phyloP scores from a whole-genome alignment of 768 basidiomycete genomes.

The Russula griseocarnosa region DNA sequence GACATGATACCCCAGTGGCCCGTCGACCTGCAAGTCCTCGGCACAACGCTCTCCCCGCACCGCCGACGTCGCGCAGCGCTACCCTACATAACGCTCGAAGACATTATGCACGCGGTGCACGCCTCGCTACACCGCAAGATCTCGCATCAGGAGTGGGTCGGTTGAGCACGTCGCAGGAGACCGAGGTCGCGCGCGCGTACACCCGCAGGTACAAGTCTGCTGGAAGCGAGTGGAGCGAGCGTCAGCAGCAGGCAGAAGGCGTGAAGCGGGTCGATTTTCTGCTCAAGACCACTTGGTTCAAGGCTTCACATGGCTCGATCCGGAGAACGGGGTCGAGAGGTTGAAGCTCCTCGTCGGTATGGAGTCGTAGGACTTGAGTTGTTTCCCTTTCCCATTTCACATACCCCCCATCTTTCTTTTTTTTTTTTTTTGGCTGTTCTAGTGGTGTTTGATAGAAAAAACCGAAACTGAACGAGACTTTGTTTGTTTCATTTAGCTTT shows the following conservation, averaged over 20 bases:
- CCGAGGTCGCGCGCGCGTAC: conserved; percentile 27
- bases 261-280: conserved; percentile 30
- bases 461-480: neutral
- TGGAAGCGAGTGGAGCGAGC: conserved; percentile 4
- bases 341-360: conserved; percentile 20
- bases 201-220: conserved; percentile 28
- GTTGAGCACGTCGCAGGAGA: conserved; percentile 23
- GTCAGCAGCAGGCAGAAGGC: conserved; percentile 23
- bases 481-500: conserved; percentile 6
- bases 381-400: neutral
- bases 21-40: conserved; percentile 22
- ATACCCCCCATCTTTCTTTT: too few relatives aligned
- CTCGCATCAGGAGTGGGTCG: conserved; percentile 28
- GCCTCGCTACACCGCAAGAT: conserved; percentile 27
- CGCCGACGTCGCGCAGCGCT: conserved; percentile 22
- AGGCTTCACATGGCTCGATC: conserved; percentile 23
- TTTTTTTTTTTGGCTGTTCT: too few relatives aligned
- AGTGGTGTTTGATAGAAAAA: neutral
- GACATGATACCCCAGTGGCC: conserved; percentile 28
- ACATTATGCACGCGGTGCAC: conserved; percentile 23
- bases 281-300: conserved; percentile 23
- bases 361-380: conserved; percentile 5
- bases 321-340: conserved; percentile 25
- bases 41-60: conserved; percentile 23
- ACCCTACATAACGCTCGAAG: conserved; percentile 26